Base-by-base conservation (phyloP, 352 stramenopile genomes). In the Phytophthora multivora region DNA sequence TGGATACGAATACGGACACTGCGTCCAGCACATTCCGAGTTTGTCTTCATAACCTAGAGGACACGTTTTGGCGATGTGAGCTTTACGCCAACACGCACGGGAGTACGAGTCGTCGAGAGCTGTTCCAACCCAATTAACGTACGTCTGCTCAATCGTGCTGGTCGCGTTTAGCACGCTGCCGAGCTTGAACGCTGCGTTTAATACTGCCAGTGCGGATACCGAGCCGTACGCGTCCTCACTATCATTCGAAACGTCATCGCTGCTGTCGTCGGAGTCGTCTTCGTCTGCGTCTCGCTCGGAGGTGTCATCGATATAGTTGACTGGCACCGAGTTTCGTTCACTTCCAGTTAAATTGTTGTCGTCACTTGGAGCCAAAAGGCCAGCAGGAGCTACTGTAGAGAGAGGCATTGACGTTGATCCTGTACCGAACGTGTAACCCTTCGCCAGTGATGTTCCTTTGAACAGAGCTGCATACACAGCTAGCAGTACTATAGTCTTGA, bases 1-100 rank as follows among this genome's bases (percentile, higher is more conserved):
- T n/a, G 74, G 74, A 51, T 80, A 83, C 40, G 59, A 63, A 43
- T 79, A 67, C 6, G 74, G 74, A 67, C 74, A 83, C 33, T 78
- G 25, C 31, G 59, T 57, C 73, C 69, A 82, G 47, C 73, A 82
- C n/a, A 59, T 68, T 5, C 57, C 69, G 4, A 69, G 21, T 11
- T 60, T 67, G 9, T 43, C 55, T 2, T 75, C 51, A 43, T 55
- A 81, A 25, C 69, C 69, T 6, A 59, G 40, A n/a, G 73, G 63
- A 51, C 73, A 81, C 3, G 36, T 68, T 21, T 77, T 74, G 2
- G 63, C 70, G n/a, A 77, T 65, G 42, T 62, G 63, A 59, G 69
- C 52, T 62, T 78, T 69, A 10, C 73, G 69, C 55, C 64, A 81
- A 30, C 73, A 81, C 7, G 69, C 63, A 7, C 58, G 51, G 18